phyloP scores from a whole-genome alignment of 169 alveolate species.

The Cryptosporidium parvum region DNA sequence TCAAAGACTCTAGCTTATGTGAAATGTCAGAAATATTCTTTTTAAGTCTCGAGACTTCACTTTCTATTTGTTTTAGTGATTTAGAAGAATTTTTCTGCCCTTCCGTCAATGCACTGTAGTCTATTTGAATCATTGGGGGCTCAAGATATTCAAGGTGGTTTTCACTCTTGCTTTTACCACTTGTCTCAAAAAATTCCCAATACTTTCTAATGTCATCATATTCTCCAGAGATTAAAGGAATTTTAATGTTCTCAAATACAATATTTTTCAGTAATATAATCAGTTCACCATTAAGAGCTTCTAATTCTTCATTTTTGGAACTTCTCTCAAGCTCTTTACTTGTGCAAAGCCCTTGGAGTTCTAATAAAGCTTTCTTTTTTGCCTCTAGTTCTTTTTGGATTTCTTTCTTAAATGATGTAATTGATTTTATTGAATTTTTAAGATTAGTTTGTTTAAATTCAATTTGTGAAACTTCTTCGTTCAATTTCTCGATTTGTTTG shows the following conservation, averaged over 20 bases:
- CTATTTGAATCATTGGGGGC: constrained; percentile 68
- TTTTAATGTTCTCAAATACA: constrained; percentile 34
- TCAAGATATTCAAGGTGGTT: constrained; percentile 12
- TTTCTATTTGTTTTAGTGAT: constrained; percentile 26
- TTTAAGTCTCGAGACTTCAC: background rate
- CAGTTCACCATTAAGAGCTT: constrained; percentile 33
- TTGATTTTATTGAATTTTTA: constrained; percentile 24
- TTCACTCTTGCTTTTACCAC: constrained; percentile 7
- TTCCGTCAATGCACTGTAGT: constrained; percentile 30
- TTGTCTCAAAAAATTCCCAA: constrained; percentile 64
- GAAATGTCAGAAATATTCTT: constrained; percentile 26
- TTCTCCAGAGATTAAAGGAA: constrained; percentile 58
- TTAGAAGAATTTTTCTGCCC: background rate
- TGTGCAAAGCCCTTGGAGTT: constrained; percentile 14
- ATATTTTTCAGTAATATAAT: constrained; percentile 36
- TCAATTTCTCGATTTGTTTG: constrained; percentile 62
- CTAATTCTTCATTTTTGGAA: constrained; percentile 28
- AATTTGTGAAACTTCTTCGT: constrained; percentile 71
- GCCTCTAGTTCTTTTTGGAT: background rate
- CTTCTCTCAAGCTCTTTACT: constrained; percentile 21
- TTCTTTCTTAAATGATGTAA: constrained; percentile 14
- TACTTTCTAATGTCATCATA: constrained; percentile 52
- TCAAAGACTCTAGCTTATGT: constrained; percentile 28
- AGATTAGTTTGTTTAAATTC: constrained; percentile 73
- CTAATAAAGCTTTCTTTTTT: constrained; percentile 32